phyloP scores from a whole-genome alignment of 495 filamentous ascomycete genomes.

The Entonaema liquescens region DNA sequence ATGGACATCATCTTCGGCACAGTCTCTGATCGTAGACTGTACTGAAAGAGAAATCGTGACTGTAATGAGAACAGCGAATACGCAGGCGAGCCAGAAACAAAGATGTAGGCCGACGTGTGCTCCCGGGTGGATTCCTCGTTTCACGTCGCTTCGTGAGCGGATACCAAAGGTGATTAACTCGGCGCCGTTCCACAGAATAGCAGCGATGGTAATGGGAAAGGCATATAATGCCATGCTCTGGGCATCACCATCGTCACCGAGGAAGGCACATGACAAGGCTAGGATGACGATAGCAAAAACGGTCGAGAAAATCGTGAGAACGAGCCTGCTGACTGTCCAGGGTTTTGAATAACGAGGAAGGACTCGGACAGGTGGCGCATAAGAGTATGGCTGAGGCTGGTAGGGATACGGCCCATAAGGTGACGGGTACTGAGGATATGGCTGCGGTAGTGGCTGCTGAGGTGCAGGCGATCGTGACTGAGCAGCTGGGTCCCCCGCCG shows the following conservation, averaged over 20 bases:
- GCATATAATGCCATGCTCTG: conserved; percentile 14
- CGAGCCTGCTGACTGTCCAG: conserved; percentile 44
- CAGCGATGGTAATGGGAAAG: conserved; percentile 39
- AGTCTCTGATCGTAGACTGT: background rate
- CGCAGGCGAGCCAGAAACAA: conserved; percentile 46
- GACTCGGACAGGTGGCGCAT: conserved; percentile 24
- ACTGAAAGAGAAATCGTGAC: conserved; percentile 4
- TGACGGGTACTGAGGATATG: conserved; percentile 20
- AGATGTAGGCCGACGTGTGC: conserved; percentile 52
- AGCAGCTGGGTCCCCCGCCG: background rate
- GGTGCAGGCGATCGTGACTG: conserved; percentile 16
- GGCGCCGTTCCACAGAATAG: conserved; percentile 48
- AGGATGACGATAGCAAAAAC: conserved; percentile 44
- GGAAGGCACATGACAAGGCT: conserved; percentile 32
- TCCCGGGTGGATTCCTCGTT: conserved; percentile 49
- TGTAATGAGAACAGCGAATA: conserved; percentile 35
- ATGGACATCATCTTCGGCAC: conserved; percentile 12
- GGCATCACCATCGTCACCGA: background rate
- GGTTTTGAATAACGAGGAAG: conserved; percentile 32
- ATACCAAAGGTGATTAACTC: conserved; percentile 48
- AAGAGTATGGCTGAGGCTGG: conserved; percentile 27
- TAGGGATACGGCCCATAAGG: conserved; percentile 33
- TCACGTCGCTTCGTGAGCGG: conserved; percentile 31
- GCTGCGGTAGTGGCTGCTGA: conserved; percentile 30
- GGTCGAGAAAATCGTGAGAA: conserved; percentile 40